Conservation (phyloP, 805 yeast genomes). For the Metschnikowia lochheadii region DNA sequence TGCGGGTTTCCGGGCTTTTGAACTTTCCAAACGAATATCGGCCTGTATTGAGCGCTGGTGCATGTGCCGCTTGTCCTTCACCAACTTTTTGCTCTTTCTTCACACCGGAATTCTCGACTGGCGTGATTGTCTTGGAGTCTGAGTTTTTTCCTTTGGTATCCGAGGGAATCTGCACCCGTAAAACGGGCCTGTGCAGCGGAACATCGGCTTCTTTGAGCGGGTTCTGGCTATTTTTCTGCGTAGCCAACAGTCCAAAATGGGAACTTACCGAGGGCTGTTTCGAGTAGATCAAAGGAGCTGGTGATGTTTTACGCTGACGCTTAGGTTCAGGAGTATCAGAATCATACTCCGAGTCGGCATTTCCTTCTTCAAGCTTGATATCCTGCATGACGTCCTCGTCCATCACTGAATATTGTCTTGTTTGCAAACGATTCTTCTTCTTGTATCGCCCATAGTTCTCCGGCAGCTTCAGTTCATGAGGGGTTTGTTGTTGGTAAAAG, state of each 20-base stretch:
- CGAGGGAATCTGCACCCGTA: constrained; percentile 63
- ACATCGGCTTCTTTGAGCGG: constrained; percentile 8
- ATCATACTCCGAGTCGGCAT: constrained; percentile 30
- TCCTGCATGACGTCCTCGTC: constrained; percentile 19
- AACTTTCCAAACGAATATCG: constrained; percentile 15
- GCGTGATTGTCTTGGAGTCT: constrained; percentile 37
- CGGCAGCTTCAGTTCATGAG: constrained; percentile 60
- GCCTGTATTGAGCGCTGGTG: constrained; percentile 9
- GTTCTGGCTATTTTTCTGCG: not conserved
- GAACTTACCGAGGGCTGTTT: constrained; percentile 12
- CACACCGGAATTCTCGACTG: constrained; percentile 26
- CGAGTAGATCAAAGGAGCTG: constrained; percentile 12
- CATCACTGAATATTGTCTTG: constrained; percentile 15
- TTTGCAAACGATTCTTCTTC: constrained; percentile 29
- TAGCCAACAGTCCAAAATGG: constrained; percentile 10
- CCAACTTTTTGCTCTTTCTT: constrained; percentile 7
- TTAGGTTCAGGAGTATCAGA: constrained; percentile 35
- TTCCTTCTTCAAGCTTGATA: constrained; percentile 13
- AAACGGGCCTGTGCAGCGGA: constrained; percentile 46
- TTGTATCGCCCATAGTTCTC: constrained; percentile 61
- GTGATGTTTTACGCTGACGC: constrained; percentile 18
- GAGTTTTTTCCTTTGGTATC: constrained; percentile 34
- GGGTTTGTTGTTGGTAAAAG: constrained; percentile 26
- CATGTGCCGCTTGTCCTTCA: constrained; percentile 7
- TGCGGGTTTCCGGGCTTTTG: constrained; percentile 16